Evolutionary conservation across 805 yeast species (phyloP), one percentile per base, ranked within the genome.

Genomic region (Nakazawaea holstii): DNA sequence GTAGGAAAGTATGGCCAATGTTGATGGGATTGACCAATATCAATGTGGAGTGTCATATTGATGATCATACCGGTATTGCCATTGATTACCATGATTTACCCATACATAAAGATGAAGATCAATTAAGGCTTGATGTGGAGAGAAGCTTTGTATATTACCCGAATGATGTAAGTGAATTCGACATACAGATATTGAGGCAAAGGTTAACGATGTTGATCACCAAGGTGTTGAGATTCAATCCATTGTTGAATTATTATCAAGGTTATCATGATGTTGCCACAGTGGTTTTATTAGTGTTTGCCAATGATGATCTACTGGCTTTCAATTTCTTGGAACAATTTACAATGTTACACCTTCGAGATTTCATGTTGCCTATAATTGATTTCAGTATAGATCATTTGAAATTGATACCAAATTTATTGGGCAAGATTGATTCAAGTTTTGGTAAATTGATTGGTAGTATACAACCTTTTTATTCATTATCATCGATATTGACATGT

Each of bases 221-320:
- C 11, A 67, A 69, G 15, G 69, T 89, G 2, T 68, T 94, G 11
- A 65, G 88, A 35, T 72, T 70, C 13, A 68, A 82, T 53, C 91
- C 91, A 0, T 57, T 63, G 3, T 67, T 91, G 37, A 70, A 79
- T 49, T 92, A 92, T 63, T 92, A 90, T 62, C 99, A 92, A 65
- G 99, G 99, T 0, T 88, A 76, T 62, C 98, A 92, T 63, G 98
- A 94, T 57, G 70, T 94, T 17, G 90, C 88, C 1, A 73, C 87
- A 33, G 73, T 86, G 4, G 68, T 87, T 6, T 65, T 86, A 4
- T 59, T 84, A 14, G 77, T 84, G 1, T 78, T 80, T 41, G 55
- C 54, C 11, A 51, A 54, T 9, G 43, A 28, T 11, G 20, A 55
- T 59, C 20, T 66, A 61, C 3, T 67, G 55, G 46, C 63, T 74